These are phyloP conservation scores for Amanita jacksonii DNA, from an alignment of 768 basidiomycete species.

Conservation along the genomic window DNA sequence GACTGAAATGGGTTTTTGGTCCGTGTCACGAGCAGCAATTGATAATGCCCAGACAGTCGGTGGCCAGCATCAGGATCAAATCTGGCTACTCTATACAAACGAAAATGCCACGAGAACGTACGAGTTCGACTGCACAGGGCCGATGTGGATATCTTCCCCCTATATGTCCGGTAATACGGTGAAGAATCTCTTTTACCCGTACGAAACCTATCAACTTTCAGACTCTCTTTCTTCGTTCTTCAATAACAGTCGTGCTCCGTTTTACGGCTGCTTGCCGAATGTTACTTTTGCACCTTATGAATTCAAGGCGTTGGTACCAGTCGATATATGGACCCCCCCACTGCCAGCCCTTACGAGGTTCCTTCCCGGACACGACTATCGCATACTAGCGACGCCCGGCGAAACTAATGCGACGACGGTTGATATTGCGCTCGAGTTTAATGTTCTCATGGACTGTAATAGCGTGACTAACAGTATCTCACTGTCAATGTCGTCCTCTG, in stretches of 20 bases:
- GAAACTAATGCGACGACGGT: constrained; percentile 48
- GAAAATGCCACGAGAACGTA: constrained; percentile 68
- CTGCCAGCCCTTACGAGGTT: constrained; percentile 73
- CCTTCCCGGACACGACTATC: constrained; percentile 78
- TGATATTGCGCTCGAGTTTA: constrained; percentile 73
- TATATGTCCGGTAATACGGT: constrained; percentile 52
- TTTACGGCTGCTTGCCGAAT: constrained; percentile 59
- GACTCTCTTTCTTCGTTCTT: constrained; percentile 59
- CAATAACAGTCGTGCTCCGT: constrained; percentile 50
- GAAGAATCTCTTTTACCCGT: constrained; percentile 74
- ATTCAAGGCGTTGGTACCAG: constrained; percentile 76
- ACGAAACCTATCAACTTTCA: constrained; percentile 63
- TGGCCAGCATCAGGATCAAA: constrained; percentile 51
- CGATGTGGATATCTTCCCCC: constrained; percentile 74
- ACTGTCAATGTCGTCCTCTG: constrained; percentile 63
- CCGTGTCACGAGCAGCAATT: constrained; percentile 61
- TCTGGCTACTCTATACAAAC: constrained; percentile 85
- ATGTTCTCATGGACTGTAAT: constrained; percentile 61
- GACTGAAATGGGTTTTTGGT: constrained; percentile 88
- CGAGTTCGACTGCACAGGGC: constrained; percentile 44
- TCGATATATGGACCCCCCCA: constrained; percentile 55
- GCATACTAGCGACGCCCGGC: constrained; percentile 39
- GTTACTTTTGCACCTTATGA: constrained; percentile 66
- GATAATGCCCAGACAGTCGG: constrained; percentile 47
- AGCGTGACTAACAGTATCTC: constrained; percentile 54